Base-by-base conservation (phyloP, 805 yeast genomes). In the Saccharomycopsis capsularis region DNA sequence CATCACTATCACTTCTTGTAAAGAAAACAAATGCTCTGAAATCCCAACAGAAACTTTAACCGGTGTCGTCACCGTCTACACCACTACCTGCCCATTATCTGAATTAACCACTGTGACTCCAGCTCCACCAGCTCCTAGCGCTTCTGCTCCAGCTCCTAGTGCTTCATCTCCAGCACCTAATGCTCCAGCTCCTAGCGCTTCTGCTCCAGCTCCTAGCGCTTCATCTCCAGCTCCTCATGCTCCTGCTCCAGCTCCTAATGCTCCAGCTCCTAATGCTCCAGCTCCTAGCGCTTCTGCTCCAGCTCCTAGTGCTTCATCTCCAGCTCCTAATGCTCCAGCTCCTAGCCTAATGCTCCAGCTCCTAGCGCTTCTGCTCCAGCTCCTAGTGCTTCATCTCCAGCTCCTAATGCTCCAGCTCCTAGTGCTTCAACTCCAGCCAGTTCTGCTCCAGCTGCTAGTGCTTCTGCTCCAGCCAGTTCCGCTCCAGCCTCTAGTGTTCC, bases 1-100 rank as follows among this genome's bases (percentile, higher is more conserved):
- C 13, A 39, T 51, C 25, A 52, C 55, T 16, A 54, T 51, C 36
- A 54, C 55, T 39, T 52, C 51, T 46, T 40, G 49, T 32, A 22
- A 44, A n/a, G 51, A 46, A 18, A 32, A 41, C 42, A 27, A 21
- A 6, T 44, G 46, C 16, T 25, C 51, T 9, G 42, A 39, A 16
- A 35, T 34, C 7, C 42, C 46, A 25, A 45, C 55, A 16, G 24
- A 11, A 7, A 16, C 48, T 24, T 27, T 49, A 18, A 25, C 40
- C 21, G 35, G 29, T 18, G 45, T 44, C 29, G 34, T 39, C 18
- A 51, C 55, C 16, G 32, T 25, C 3, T 48, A 44, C 49, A 50
- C 54, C 30, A 47, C 56, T 18, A 47, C 48, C 22, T 53, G 56
- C 35, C 55, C 52, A 22, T 34, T 51, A 16, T 24, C 47, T 34